phyloP scores from a whole-genome alignment of 2,329 filamentous ascomycete species.

The Fusarium coffeatum region DNA sequence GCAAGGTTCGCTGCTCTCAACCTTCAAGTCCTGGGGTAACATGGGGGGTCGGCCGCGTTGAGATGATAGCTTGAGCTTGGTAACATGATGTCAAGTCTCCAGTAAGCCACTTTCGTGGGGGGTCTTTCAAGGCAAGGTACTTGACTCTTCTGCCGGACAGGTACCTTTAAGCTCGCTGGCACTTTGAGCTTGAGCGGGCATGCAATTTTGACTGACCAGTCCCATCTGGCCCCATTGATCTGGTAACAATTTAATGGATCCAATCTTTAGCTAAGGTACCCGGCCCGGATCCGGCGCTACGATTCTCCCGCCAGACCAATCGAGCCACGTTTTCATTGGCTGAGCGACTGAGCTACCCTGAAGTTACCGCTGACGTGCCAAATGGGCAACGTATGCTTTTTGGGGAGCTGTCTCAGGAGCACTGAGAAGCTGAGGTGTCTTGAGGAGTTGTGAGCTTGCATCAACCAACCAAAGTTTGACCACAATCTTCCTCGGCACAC shows the following conservation, averaged over 20 bases:
- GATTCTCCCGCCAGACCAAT: conserved; percentile 34
- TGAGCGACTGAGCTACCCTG: conserved; percentile 38
- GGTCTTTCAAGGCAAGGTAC: conserved; percentile 24
- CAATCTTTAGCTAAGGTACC: not conserved
- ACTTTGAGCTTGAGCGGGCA: not conserved
- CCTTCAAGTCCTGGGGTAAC: conserved; percentile 14
- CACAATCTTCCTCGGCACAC: conserved; percentile 22
- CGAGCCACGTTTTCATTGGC: conserved; percentile 44
- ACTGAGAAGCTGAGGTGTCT: conserved; percentile 40
- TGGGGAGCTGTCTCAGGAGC: conserved; percentile 47
- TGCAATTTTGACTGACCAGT: conserved; percentile 2
- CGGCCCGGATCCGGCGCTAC: conserved; percentile 37
- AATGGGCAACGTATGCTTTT: conserved; percentile 55
- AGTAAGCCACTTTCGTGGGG: conserved; percentile 40
- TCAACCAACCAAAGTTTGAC: conserved; percentile 26
- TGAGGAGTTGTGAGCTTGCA: conserved; percentile 38
- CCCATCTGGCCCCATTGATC: not conserved
- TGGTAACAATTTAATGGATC: not conserved
- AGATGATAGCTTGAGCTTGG: conserved; percentile 31
- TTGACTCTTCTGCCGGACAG: conserved; percentile 21
- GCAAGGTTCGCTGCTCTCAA: conserved; percentile 10
- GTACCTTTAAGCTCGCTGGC: conserved; percentile 24
- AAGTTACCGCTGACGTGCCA: conserved; percentile 45
- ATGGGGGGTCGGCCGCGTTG: conserved; percentile 27
- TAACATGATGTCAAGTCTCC: conserved; percentile 47